phyloP scores from a whole-genome alignment of 106 monocot genomes.

The Alisma plantagoaquatica region DNA sequence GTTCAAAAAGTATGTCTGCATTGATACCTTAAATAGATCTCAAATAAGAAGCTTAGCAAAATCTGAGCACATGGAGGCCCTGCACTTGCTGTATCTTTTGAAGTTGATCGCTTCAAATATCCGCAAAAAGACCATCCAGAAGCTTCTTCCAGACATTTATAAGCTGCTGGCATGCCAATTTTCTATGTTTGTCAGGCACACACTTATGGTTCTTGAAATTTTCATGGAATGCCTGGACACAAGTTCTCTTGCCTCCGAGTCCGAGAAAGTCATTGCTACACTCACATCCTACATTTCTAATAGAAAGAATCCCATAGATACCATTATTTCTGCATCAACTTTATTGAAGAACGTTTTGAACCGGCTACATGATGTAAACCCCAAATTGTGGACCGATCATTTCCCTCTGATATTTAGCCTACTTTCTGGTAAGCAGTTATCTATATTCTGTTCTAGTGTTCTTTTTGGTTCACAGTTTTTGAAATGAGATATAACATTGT shows the following conservation, averaged over 20 bases:
- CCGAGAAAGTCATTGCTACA: constrained; percentile 30
- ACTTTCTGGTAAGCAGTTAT: constrained; percentile 47
- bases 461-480: neutral
- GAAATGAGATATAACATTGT: too few relatives aligned
- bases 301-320: constrained; percentile 53
- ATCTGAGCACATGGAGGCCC: constrained; percentile 29
- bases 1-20: constrained; percentile 30
- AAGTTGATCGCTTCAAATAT: constrained; percentile 38
- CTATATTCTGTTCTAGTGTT: neutral
- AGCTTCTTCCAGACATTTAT: constrained; percentile 34
- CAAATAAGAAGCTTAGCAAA: constrained; percentile 13
- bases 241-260: constrained; percentile 32
- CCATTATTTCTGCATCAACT: constrained; percentile 40
- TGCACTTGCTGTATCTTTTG: constrained; percentile 54
- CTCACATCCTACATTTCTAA: constrained; percentile 44
- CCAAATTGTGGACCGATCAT: constrained; percentile 31
- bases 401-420: constrained; percentile 49
- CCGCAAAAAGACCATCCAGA: constrained; percentile 31
- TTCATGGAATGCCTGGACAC: constrained; percentile 30
- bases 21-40: constrained; percentile 11
- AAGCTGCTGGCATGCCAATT: constrained; percentile 37
- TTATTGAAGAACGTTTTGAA: constrained; percentile 35
- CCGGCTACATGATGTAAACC: constrained; percentile 35
- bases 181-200: constrained; percentile 35
- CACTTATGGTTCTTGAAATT: constrained; percentile 40